Base-by-base conservation (phyloP, 768 basidiomycete species). In the Solioccasus polychromus region DNA sequence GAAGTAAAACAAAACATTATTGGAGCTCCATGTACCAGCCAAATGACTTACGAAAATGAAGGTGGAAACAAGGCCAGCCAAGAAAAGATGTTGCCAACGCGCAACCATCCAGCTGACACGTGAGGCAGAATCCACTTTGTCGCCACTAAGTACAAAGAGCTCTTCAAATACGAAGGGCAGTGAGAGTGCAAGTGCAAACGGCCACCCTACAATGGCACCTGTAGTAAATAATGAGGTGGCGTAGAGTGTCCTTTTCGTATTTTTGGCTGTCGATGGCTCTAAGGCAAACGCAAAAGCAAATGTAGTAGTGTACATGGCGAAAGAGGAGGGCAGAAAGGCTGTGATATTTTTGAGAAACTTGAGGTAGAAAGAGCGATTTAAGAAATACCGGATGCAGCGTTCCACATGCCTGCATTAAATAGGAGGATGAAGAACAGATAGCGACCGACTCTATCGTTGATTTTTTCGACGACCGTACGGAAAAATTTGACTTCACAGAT, bases 261-360 rank as follows among this genome's bases (percentile, higher is more conserved):
- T 76, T 31, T 62, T 58, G 50, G 71, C 59, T 54, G 74, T 81
- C 0, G 85, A 71, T 4, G 85, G 81, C 34, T 74, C 71, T 34
- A 88, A 61, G 2, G 78, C 78, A 54, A 77, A 88, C 0, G 91
- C 79, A 48, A 80, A 84, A 3, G 90, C 96, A 41, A 94, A 68
- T 50, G 84, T 80, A 35, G 79, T 83, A 42, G 86, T 79, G 67
- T 92, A 93, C 91, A 98, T 92, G 3, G 93, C 83, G 60, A 98
- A 97, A 10, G 93, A 85, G 14, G 95, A 97, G 0, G 95, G 93
- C 9, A 99, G 76, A 71, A 99, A 88, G 1, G 96, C 91, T 96
- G 51, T 26, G 31, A 26, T 14, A 38, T 39, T 31, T 7, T 53
- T 57, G 12, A 55, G 60, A 47, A 15, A 48, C 50, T 22, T 34